phyloP scores from a whole-genome alignment of 225 moss, liverwort and hornwort species.

The Physcomitrium patens region DNA sequence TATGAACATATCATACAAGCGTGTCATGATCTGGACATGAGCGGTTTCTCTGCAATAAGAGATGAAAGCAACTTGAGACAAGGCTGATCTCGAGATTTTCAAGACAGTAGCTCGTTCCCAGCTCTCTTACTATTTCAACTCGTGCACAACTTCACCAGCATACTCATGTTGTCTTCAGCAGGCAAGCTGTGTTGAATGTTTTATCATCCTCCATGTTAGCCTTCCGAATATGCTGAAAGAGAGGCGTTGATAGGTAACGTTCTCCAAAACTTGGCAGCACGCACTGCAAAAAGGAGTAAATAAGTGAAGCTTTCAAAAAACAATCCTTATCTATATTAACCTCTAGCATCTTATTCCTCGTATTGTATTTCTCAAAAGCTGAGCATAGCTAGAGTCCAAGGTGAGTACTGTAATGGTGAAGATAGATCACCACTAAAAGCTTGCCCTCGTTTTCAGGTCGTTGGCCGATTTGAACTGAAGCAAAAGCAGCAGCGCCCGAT shows the following conservation, averaged over 20 bases:
- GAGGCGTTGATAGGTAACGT: slow-evolving; percentile 73
- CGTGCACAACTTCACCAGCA: slow-evolving; percentile 15
- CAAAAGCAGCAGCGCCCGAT: slow-evolving; percentile 71
- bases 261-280: slow-evolving; percentile 90
- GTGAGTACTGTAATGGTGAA: neutral
- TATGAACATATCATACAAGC: neutral
- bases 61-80: neutral
- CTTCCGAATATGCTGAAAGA: slow-evolving; percentile 73
- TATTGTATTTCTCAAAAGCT: too few relatives aligned
- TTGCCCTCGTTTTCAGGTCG: slow-evolving; percentile 53
- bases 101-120: neutral
- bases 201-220: slow-evolving; percentile 62
- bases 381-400: too few relatives aligned
- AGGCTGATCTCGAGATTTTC: neutral
- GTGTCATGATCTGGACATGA: neutral
- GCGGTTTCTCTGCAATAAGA: neutral
- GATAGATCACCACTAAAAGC: slow-evolving; percentile 50
- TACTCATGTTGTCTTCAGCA: slow-evolving; percentile 23
- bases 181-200: slow-evolving; percentile 21
- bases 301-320: neutral
- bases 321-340: too few relatives aligned
- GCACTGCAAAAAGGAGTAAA: slow-evolving; percentile 54
- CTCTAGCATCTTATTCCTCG: too few relatives aligned
- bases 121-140: slow-evolving; percentile 5
- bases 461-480: slow-evolving; percentile 60